Percentiles rank a stretch among this genome's conserved stretches.
These are phyloP conservation scores for Fremontodendron californicum DNA, from an alignment of 345 rosid species.

Conservation along the genomic window DNA sequence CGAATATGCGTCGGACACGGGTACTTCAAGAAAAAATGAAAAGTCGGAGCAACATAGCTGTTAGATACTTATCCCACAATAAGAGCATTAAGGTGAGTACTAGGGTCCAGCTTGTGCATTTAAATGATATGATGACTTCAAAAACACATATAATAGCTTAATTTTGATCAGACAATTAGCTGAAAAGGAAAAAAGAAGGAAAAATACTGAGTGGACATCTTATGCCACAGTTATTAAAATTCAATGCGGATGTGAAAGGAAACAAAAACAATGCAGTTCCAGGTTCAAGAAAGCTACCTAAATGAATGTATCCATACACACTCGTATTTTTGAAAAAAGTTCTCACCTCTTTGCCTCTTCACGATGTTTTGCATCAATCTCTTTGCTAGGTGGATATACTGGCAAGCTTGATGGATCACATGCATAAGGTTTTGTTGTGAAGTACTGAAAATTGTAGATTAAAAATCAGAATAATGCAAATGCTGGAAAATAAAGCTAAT, in stretches of 20 bases:
- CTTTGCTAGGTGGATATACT: slow-evolving; percentile 85
- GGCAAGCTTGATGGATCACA: slow-evolving; percentile 97
- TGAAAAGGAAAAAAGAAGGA: too few species aligned
- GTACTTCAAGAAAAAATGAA: too few species aligned
- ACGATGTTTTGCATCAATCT: slow-evolving; percentile 83
- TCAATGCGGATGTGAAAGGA: neutral
- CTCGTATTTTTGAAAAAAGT: neutral
- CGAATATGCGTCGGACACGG: fast-evolving
- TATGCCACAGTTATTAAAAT: neutral
- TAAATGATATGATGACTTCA: neutral
- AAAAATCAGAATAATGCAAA: slow-evolving; percentile 16
- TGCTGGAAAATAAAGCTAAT: neutral
- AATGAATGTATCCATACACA: neutral
- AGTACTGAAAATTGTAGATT: slow-evolving; percentile 59
- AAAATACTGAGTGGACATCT: neutral
- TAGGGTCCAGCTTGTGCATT: neutral
- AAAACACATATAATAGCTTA: neutral
- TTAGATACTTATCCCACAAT: too few species aligned
- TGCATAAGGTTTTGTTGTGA: slow-evolving; percentile 73
- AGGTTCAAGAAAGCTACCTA: neutral
- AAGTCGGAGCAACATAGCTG: too few species aligned
- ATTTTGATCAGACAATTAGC: neutral
- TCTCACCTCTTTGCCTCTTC: slow-evolving; percentile 70
- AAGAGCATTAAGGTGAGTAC: too few species aligned
- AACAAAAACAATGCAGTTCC: neutral